Evolutionary conservation across 495 filamentous ascomycete species (phyloP).

Genomic region (Xylaria palmicola): DNA sequence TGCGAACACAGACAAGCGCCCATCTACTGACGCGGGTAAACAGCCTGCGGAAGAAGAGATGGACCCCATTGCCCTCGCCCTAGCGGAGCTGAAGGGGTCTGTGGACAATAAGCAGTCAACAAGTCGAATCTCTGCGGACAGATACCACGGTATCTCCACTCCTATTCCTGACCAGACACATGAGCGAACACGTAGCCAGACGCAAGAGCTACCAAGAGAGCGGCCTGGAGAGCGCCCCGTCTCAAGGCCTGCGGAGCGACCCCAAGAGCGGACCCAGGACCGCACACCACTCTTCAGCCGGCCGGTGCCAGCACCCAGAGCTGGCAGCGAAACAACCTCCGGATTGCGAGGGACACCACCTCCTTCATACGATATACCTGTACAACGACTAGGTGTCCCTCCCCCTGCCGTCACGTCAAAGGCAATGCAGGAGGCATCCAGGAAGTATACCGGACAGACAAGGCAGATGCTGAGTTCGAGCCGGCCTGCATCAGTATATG

Average conservation of each 20-base stretch:
- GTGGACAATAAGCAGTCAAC: constrained; percentile 66
- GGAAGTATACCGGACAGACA: constrained; percentile 80
- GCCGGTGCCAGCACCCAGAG: constrained; percentile 48
- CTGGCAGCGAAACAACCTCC: constrained; percentile 44
- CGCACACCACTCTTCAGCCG: constrained; percentile 25
- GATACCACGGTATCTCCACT: constrained; percentile 86
- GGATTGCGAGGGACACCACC: constrained; percentile 71
- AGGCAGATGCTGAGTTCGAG: constrained; percentile 70
- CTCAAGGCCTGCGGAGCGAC: not conserved
- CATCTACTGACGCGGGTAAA: constrained; percentile 29
- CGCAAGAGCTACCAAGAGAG: not conserved
- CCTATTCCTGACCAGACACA: constrained; percentile 60
- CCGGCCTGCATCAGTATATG: constrained; percentile 42
- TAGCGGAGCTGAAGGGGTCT: constrained; percentile 88
- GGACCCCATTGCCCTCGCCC: constrained; percentile 89
- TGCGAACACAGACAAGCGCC: constrained; percentile 67
- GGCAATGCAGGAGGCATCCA: constrained; percentile 90
- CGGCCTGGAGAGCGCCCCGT: not conserved
- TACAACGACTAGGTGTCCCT: constrained; percentile 81
- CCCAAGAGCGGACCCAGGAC: not conserved
- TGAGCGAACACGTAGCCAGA: constrained; percentile 33
- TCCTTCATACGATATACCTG: constrained; percentile 77
- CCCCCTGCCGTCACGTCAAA: constrained; percentile 87
- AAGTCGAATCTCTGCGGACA: constrained; percentile 83
- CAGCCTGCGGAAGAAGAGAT: constrained; percentile 42